Conservation (phyloP, 208 protist species). For the Crithidia expoeki region DNA sequence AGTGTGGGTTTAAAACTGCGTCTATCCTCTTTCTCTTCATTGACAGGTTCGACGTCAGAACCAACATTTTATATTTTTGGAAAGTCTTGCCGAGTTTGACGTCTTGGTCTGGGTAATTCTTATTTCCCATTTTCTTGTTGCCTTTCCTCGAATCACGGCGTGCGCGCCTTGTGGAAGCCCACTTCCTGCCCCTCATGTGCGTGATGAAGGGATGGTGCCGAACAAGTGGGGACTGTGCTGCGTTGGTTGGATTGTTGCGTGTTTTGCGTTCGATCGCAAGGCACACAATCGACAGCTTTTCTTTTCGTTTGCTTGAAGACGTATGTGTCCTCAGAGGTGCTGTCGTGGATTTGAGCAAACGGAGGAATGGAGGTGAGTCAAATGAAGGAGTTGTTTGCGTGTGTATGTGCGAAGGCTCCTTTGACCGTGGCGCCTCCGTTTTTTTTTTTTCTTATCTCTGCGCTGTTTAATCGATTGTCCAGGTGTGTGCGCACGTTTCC, state of each 20-base stretch:
- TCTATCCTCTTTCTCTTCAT: background rate
- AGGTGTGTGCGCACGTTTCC: too few species aligned
- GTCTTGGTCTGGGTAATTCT: constrained; percentile 3
- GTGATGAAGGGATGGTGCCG: constrained; percentile 5
- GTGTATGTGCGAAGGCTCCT: constrained; percentile 20
- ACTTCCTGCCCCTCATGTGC: background rate
- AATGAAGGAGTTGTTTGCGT: constrained; percentile 11
- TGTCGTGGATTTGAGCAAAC: too few species aligned
- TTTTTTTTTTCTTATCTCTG: background rate
- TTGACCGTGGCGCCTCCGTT: background rate
- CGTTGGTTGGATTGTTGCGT: background rate
- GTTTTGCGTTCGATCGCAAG: background rate
- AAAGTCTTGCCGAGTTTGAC: background rate
- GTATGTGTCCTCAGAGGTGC: too few species aligned
- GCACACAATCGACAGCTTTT: background rate
- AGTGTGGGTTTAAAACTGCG: too few species aligned
- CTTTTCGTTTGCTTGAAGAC: constrained; percentile 5
- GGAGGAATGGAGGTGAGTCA: background rate
- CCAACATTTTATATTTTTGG: background rate
- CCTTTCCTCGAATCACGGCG: constrained; percentile 5
- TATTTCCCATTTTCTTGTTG: background rate
- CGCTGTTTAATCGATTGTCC: too few species aligned
- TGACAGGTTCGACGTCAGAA: background rate
- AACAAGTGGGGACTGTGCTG: background rate
- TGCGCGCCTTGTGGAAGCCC: background rate